Conservation (phyloP, 257 asterid species). For the Gynochthodes officinalis region DNA sequence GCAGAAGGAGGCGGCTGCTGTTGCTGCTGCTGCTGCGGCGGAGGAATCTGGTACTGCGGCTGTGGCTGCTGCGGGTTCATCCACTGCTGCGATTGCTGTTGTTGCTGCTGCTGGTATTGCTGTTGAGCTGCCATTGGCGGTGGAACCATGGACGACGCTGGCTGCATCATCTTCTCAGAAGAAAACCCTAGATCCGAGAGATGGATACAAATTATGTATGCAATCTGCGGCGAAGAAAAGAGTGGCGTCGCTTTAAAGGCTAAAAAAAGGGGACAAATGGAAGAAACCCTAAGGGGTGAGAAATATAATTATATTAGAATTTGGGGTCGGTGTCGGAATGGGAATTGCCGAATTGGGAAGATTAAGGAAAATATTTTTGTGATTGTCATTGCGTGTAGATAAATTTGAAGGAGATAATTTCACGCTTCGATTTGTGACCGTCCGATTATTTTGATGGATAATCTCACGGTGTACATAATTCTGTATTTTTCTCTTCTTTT, state of each 20-base stretch:
- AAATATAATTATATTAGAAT: neutral
- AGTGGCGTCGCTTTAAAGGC: neutral
- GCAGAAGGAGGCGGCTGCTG: conserved; percentile 40
- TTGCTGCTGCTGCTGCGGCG: conserved; percentile 51
- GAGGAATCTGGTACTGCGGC: conserved; percentile 57
- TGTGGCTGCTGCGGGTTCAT: conserved; percentile 31
- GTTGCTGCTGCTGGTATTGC: conserved; percentile 49
- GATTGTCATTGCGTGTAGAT: no score
- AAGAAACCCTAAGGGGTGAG: neutral
- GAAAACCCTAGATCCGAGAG: neutral
- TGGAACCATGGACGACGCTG: conserved; percentile 50
- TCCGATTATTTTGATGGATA: no score
- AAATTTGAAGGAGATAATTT: no score
- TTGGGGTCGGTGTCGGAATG: neutral
- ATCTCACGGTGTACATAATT: no score
- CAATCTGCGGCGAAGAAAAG: neutral
- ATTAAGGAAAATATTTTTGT: no score
- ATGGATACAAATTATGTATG: neutral
- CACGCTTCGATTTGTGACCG: no score
- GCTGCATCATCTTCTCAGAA: conserved; percentile 47
- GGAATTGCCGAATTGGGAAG: no score
- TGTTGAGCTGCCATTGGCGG: conserved; percentile 57
- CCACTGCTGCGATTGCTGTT: conserved; percentile 51
- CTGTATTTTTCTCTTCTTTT: no score
- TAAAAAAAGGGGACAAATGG: neutral